Base-by-base conservation (phyloP, 1,139 yeast species). In the Blastobotrys persicus region DNA sequence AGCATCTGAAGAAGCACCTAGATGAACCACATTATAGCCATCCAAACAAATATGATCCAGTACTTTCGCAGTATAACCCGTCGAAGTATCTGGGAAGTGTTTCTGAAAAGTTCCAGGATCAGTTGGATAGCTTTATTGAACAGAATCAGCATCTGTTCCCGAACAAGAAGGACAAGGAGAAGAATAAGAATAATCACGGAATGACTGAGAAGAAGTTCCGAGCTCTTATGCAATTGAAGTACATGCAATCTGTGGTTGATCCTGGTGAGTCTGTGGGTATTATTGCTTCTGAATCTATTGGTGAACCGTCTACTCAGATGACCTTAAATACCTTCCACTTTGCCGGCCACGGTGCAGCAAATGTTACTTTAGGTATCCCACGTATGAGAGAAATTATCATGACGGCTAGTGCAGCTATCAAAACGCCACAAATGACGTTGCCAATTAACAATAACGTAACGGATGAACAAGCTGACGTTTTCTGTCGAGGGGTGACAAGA, bases 341-440 rank as follows among this genome's bases (percentile, higher is more conserved):
- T 66, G 99, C 99, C 61, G 99, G 99, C 69, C 98, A 94, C 74
- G 99, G 99, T 81, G 99, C 98, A 52, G 98, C 98, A 45, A 94
- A 94, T 71, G 99, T 94, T 59, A 94, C 99, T 1, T 79, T 94
- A 65, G 99, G 99, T 85, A 94, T 94, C 67, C 99, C 99, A 45
- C 96, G 99, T 81, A 85, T 94, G 91, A 85, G 99, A 80, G 99
- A 94, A 80, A 94, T 94, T 67, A 91, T 94, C 67, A 94, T 94
- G 98, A 94, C 98, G 14, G 99, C 98, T 9, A 88, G 96, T 52
- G 82, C 96, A 17, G 75, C 87, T 49, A 94, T 94, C 64, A 88
- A 89, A 74, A 94, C 99, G 11, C 99, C 99, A 47, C 98, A 92
- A 72, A 94, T 94, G 98, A 83, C 94, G 2, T 76, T 94, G 61